These are phyloP conservation scores for Pistacia vera DNA, from an alignment of 345 rosid genomes.

Conservation along the genomic window DNA sequence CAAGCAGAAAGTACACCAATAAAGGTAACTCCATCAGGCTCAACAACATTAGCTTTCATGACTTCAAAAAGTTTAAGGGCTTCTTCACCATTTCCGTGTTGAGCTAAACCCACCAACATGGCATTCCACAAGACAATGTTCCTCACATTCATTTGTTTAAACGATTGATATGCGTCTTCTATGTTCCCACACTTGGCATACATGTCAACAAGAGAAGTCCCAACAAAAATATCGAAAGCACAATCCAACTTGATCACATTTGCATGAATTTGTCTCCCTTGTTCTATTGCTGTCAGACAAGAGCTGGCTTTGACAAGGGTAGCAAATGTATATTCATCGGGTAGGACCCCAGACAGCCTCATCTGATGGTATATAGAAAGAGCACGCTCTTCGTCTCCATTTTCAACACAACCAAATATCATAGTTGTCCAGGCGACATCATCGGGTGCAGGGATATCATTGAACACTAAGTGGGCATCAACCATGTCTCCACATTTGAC, in stretches of 20 bases:
- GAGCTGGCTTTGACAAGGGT: slow-evolving; percentile 66
- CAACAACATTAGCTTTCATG: slow-evolving; percentile 40
- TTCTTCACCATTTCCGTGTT: slow-evolving; percentile 58
- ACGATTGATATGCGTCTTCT: slow-evolving; percentile 50
- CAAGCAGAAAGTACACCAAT: slow-evolving; percentile 60
- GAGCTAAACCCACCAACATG: slow-evolving; percentile 58
- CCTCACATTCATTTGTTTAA: slow-evolving; percentile 39
- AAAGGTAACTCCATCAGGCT: slow-evolving; percentile 52
- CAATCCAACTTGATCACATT: slow-evolving; percentile 52
- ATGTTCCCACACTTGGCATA: slow-evolving; percentile 74
- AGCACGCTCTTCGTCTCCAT: slow-evolving; percentile 59
- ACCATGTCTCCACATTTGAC: slow-evolving; percentile 58
- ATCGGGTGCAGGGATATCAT: slow-evolving; percentile 44
- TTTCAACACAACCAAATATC: slow-evolving; percentile 68
- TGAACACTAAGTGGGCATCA: slow-evolving; percentile 48
- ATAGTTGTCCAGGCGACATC: slow-evolving; percentile 76
- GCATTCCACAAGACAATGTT: slow-evolving; percentile 52
- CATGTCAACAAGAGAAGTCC: slow-evolving; percentile 65
- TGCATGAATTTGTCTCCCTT: slow-evolving; percentile 69
- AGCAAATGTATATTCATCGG: slow-evolving; percentile 67
- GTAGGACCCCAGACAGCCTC: slow-evolving; percentile 52
- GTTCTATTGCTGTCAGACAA: slow-evolving; percentile 57
- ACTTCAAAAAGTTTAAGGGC: slow-evolving; percentile 44
- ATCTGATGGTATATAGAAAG: slow-evolving; percentile 54
- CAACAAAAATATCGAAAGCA: slow-evolving; percentile 47